Evolutionary conservation across 257 asterid species (phyloP).

Genomic region (Primulina huaijiensis): DNA sequence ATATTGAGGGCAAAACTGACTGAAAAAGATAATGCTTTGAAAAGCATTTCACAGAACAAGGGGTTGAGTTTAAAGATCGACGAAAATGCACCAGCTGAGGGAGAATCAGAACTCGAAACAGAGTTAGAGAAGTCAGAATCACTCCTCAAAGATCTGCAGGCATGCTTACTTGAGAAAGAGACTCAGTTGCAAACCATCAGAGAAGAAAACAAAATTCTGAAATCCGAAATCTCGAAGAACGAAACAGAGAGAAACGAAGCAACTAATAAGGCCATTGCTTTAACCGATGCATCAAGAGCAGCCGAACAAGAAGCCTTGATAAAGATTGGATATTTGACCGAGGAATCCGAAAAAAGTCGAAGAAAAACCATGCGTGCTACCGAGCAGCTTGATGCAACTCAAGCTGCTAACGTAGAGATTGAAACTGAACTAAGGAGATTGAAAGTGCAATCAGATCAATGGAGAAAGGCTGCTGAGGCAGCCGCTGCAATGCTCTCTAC

Average conservation of each 20-base stretch:
- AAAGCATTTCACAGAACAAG: conserved; percentile 23
- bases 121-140: conserved; percentile 42
- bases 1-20: conserved; percentile 40
- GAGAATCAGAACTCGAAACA: conserved; percentile 26
- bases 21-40: conserved; percentile 38
- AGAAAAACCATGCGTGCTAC: conserved; percentile 42
- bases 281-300: conserved; percentile 39
- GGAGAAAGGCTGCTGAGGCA: conserved; percentile 93
- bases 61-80: conserved; percentile 25
- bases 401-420: conserved; percentile 53
- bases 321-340: conserved; percentile 40
- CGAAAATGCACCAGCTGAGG: neutral
- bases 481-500: conserved; percentile 68
- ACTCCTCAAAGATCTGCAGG: conserved; percentile 40
- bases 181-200: conserved; percentile 38
- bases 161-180: conserved; percentile 50
- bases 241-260: conserved; percentile 37
- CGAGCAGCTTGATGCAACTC: conserved; percentile 67
- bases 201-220: conserved; percentile 58
- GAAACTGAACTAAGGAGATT: conserved; percentile 71
- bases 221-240: conserved; percentile 46
- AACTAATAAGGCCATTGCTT: conserved; percentile 44
- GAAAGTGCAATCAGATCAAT: conserved; percentile 78
- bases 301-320: conserved; percentile 46
- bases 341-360: conserved; percentile 47